phyloP scores from a whole-genome alignment of 768 basidiomycete species.

The Phlebiopsis flavidoalba region DNA sequence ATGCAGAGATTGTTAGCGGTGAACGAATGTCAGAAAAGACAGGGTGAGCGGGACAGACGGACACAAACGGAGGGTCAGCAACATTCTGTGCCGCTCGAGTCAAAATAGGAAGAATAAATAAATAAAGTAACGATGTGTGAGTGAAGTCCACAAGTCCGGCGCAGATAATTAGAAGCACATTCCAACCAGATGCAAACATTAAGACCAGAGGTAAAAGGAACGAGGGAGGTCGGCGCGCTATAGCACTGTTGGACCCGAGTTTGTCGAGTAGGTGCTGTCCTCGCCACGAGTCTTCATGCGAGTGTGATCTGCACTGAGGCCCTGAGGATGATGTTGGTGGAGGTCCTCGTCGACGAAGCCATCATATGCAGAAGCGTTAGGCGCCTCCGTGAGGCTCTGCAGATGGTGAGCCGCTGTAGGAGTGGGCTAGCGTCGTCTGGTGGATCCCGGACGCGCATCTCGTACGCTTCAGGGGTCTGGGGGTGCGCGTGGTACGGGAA shows the following conservation, averaged over 20 bases:
- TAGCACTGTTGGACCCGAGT: conserved; percentile 9
- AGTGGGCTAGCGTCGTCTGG: conserved; percentile 11
- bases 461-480: conserved; percentile 26
- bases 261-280: conserved; percentile 15
- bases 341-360: conserved; percentile 7
- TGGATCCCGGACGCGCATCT: conserved; percentile 34
- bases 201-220: background rate
- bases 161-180: conserved; percentile 2
- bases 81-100: background rate
- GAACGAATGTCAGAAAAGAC: background rate
- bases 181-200: background rate
- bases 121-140: background rate
- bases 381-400: background rate
- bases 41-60: background rate
- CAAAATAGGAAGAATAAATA: background rate
- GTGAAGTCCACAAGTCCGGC: background rate
- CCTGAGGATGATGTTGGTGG: background rate
- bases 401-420: background rate
- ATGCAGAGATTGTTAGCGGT: background rate
- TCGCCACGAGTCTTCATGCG: conserved; percentile 9
- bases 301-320: background rate
- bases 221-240: conserved; percentile 1
- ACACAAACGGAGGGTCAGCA: background rate
- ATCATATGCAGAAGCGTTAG: conserved; percentile 15
- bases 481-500: too few species aligned